Conservation (phyloP, 2,329 filamentous ascomycete genomes). For the Diaporthe sp. region DNA sequence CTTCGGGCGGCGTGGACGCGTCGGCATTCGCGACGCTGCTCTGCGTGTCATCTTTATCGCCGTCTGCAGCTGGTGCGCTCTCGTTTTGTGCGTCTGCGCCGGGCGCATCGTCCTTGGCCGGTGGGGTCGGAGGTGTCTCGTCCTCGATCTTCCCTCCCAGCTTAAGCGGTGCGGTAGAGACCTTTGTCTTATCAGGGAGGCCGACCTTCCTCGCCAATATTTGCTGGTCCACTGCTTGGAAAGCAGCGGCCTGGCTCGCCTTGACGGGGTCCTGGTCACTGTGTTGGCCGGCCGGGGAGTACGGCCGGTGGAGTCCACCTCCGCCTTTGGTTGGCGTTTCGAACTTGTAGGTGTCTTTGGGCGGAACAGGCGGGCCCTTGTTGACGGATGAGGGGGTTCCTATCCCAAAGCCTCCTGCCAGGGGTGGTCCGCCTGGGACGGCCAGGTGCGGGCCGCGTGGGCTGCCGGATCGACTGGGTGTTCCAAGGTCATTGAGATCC, state of each 20-base stretch:
- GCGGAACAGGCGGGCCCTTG: conserved; percentile 54
- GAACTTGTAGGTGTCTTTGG: conserved; percentile 58
- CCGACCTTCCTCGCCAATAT: conserved; percentile 70
- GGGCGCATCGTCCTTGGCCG: conserved; percentile 40
- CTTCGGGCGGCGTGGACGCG: conserved; percentile 42
- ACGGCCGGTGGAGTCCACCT: conserved; percentile 50
- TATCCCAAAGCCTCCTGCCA: conserved; percentile 47
- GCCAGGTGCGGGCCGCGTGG: conserved; percentile 66
- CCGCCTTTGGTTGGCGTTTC: conserved; percentile 53
- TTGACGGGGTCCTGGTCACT: conserved; percentile 52
- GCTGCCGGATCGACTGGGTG: conserved; percentile 64
- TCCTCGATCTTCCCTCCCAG: conserved; percentile 53
- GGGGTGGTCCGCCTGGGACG: conserved; percentile 28
- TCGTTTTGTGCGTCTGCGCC: conserved; percentile 14
- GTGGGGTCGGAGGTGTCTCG: conserved; percentile 37
- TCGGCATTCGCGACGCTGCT: background rate
- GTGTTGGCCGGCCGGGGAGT: conserved; percentile 54
- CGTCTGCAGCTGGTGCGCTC: background rate
- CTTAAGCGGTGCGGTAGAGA: conserved; percentile 63
- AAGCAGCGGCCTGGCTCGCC: conserved; percentile 69
- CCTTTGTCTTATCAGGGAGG: conserved; percentile 56
- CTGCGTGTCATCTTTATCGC: conserved; percentile 41
- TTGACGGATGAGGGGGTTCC: conserved; percentile 51
- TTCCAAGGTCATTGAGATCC: conserved; percentile 72
- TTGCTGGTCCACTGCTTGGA: conserved; percentile 74